Percentiles rank a stretch among this genome's conserved stretches.
phyloP scores from a whole-genome alignment of 1,284 basidiomycete genomes.

The Ceratobasidium sp. region DNA sequence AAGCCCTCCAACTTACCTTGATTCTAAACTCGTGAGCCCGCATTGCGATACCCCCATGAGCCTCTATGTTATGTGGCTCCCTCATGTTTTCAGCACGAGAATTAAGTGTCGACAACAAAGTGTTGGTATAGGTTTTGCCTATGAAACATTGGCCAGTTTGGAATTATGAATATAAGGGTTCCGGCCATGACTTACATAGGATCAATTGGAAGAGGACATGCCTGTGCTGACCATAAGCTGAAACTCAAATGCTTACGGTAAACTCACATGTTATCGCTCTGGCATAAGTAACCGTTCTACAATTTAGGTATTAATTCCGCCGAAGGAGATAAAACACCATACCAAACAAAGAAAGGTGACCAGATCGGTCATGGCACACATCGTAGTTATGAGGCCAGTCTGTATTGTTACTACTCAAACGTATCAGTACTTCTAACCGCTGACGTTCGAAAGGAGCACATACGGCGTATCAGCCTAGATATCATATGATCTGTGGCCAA shows the following conservation, averaged over 20 bases:
- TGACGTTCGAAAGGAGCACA: constrained; percentile 42
- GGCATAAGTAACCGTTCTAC: background rate
- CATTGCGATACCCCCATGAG: background rate
- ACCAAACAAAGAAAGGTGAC: constrained; percentile 51
- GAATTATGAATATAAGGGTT: background rate
- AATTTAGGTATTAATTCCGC: background rate
- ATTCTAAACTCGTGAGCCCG: background rate
- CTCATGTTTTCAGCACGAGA: constrained; percentile 14
- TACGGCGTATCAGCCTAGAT: constrained; percentile 56
- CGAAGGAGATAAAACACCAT: constrained; percentile 45
- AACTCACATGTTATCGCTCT: constrained; percentile 35
- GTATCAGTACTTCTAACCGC: background rate
- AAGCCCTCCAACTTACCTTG: too few species aligned
- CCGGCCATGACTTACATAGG: constrained; percentile 2
- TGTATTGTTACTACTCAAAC: constrained; percentile 51
- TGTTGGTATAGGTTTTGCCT: constrained; percentile 34
- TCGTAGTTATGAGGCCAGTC: constrained; percentile 51
- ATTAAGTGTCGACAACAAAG: constrained; percentile 35
- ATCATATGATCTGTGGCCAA: constrained; percentile 51
- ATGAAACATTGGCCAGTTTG: background rate
- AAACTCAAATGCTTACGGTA: too few species aligned
- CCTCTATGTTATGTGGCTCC: background rate
- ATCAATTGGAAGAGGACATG: constrained; percentile 30
- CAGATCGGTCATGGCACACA: constrained; percentile 51
- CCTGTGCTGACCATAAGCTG: background rate